phyloP scores from a whole-genome alignment of 2,329 filamentous ascomycete genomes.

The Claviceps maximensis region DNA sequence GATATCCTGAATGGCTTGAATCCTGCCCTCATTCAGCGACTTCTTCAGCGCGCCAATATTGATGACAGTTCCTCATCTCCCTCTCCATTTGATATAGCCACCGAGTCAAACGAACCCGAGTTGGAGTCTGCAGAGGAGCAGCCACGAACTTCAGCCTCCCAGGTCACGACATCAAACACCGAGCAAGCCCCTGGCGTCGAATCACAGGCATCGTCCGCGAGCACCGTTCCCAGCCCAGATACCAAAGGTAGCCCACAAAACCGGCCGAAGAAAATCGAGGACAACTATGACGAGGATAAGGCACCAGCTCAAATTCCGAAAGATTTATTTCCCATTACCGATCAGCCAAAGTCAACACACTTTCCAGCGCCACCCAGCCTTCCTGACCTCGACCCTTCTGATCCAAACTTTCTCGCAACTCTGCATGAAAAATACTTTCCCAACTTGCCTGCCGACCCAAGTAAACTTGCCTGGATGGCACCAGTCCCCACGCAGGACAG shows the following conservation, averaged over 20 bases:
- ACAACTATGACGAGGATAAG: slow-evolving; percentile 28
- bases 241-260: neutral
- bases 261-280: slow-evolving; percentile 15
- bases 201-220: neutral
- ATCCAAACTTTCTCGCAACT: slow-evolving; percentile 69
- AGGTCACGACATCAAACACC: neutral
- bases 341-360: slow-evolving; percentile 36
- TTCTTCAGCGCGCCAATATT: slow-evolving; percentile 65
- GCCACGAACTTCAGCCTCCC: neutral
- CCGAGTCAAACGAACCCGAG: neutral
- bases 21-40: slow-evolving; percentile 59
- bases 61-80: slow-evolving; percentile 39
- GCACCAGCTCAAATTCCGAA: slow-evolving; percentile 26
- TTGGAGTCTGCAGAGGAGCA: neutral
- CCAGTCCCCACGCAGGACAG: slow-evolving; percentile 53
- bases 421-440: slow-evolving; percentile 93
- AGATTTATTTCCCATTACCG: slow-evolving; percentile 29
- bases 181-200: neutral
- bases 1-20: slow-evolving; percentile 72
- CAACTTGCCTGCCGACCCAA: slow-evolving; percentile 69
- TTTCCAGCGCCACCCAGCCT: slow-evolving; percentile 42
- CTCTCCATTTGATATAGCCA: slow-evolving; percentile 27
- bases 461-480: slow-evolving; percentile 81
- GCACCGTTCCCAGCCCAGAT: neutral
- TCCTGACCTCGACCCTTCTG: slow-evolving; percentile 70